Evolutionary conservation across 495 filamentous ascomycete species (phyloP), one percentile per base, ranked within the genome.

Genomic region (Neurospora cerealis): DNA sequence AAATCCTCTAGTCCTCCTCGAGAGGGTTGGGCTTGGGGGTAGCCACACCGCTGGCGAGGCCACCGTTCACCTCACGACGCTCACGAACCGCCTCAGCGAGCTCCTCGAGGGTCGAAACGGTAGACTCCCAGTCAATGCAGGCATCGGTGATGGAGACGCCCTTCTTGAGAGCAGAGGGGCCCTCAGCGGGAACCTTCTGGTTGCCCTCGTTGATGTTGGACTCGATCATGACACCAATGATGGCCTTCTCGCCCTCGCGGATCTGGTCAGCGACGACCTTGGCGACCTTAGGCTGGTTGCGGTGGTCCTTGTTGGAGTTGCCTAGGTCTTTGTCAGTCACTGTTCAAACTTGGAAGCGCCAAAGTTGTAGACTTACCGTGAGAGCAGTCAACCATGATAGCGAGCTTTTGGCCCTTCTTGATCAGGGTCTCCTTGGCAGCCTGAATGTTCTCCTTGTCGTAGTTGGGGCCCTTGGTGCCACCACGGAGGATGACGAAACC

Each of bases 141-240:
- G 96, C 96, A 81, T 99, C 96, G 2, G 96, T 99, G 82, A 99
- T 98, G 82, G 91, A 94, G 76, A 99, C 93, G 78, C 96, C 96
- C 85, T 93, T 94, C 85, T 93, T 92, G 46, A 99, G 85, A 38
- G 83, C 92, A 0, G 88, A 81, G 11, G 91, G 92, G 28, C 95
- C 95, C 80, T 94, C 95, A 21, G 90, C 78, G 3, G 96, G 94
- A 11, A 97, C 93, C 83, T 97, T 97, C 83, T 99, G 96, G 86
- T 92, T 89, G 79, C 96, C 96, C 85, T 97, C 96, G 80, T 94
- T 89, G 87, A 99, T 94, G 83, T 98, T 96, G 77, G 93, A 96
- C 85, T 99, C 96, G 77, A 99, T 97, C 96, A 99, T 99, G 75
- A 98, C 91, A 76, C 95, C 96, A 75, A 98, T 87, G 79, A 99